phyloP scores from a whole-genome alignment of 2,329 filamentous ascomycete species.

The Aspergillus persii region DNA sequence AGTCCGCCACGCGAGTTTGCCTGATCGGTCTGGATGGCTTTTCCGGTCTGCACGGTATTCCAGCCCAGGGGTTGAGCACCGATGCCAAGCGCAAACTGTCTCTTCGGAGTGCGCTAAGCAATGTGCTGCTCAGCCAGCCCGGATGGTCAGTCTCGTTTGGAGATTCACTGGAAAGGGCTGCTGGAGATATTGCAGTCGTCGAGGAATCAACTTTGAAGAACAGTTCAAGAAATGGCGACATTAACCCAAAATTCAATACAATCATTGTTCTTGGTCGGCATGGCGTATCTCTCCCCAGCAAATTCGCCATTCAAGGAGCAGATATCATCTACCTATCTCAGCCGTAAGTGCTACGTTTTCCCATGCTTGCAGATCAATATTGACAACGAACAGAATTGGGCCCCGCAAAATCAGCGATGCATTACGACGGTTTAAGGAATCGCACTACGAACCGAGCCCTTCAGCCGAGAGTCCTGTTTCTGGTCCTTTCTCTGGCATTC shows the following conservation, averaged over 20 bases:
- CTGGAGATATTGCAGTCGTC: slow-evolving; percentile 28
- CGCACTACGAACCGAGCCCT: neutral
- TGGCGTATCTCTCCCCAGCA: slow-evolving; percentile 2
- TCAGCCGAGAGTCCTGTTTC: slow-evolving; percentile 4
- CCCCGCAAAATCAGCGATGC: slow-evolving; percentile 27
- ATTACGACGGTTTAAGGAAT: slow-evolving; percentile 12
- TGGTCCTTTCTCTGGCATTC: slow-evolving; percentile 8
- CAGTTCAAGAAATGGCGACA: slow-evolving; percentile 19
- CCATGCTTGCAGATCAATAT: neutral
- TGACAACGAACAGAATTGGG: slow-evolving; percentile 23
- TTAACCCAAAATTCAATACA: slow-evolving; percentile 19
- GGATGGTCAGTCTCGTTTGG: slow-evolving; percentile 27
- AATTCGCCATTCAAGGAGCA: slow-evolving; percentile 9
- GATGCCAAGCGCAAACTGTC: slow-evolving; percentile 31
- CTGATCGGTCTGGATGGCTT: slow-evolving; percentile 28
- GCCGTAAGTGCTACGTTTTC: slow-evolving; percentile 20
- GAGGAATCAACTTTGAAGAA: neutral
- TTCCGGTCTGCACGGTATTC: slow-evolving; percentile 20
- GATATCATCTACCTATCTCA: slow-evolving; percentile 26
- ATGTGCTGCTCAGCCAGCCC: slow-evolving; percentile 21
- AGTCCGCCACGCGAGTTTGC: slow-evolving; percentile 20
- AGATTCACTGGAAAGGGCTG: slow-evolving; percentile 19
- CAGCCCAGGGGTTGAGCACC: slow-evolving; percentile 20
- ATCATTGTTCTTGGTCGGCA: slow-evolving; percentile 23
- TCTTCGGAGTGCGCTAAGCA: slow-evolving; percentile 24